Conservation (phyloP, 306 rosid species). For the Glycine soja region DNA sequence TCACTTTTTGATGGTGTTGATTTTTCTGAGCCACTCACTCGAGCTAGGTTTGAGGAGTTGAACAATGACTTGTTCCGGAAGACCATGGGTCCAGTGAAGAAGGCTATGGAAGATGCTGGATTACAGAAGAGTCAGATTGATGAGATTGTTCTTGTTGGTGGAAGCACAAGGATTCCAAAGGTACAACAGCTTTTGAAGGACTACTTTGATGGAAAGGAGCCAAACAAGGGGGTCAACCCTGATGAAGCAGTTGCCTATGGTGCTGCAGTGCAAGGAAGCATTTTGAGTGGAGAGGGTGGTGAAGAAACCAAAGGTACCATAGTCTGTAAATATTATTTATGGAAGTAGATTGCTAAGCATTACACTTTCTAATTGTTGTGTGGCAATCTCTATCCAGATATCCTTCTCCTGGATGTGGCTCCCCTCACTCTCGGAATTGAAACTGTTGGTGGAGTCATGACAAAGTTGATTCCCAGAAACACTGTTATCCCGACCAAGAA, state of each 20-base stretch:
- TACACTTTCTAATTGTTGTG: conserved; percentile 1
- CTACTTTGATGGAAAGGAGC: conserved; percentile 95
- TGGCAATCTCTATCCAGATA: conserved; percentile 58
- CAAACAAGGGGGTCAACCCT: conserved; percentile 99
- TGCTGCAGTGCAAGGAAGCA: conserved; percentile 99
- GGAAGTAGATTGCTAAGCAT: background rate
- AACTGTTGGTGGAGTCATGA: conserved; percentile 99
- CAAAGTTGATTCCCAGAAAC: conserved; percentile 98
- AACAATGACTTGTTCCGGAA: conserved; percentile 96
- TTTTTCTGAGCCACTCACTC: conserved; percentile 89
- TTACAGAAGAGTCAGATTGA: conserved; percentile 85
- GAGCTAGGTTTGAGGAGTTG: conserved; percentile 96
- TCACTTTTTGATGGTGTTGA: conserved; percentile 92
- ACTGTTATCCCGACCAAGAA: conserved; percentile 99
- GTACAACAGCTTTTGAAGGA: conserved; percentile 94
- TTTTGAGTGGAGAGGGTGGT: conserved; percentile 99
- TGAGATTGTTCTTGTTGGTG: conserved; percentile 96
- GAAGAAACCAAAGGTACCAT: conserved; percentile 91
- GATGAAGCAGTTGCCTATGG: conserved; percentile 99
- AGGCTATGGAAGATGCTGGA: conserved; percentile 99
- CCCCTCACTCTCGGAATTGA: conserved; percentile 99
- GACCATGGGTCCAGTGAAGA: conserved; percentile 99
- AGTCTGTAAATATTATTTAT: background rate
- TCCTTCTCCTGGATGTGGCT: conserved; percentile 96
- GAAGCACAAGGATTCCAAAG: conserved; percentile 97